Percentiles rank a stretch among this genome's conserved stretches.
phyloP scores from a whole-genome alignment of 176 grass and related monocot genomes.

The Bolboschoenus planiculmis region DNA sequence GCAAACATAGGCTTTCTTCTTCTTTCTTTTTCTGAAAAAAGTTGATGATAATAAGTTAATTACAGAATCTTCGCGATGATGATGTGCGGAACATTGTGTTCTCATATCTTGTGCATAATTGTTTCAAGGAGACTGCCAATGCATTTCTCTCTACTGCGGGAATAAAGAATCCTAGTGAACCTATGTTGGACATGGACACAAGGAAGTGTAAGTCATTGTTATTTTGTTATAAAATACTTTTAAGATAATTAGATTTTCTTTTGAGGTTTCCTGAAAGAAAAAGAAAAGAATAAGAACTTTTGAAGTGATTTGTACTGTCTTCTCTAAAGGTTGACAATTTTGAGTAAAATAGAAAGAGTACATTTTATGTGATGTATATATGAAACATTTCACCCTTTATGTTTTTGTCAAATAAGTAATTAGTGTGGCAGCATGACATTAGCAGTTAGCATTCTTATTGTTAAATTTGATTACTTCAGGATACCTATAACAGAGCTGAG shows the following conservation, averaged over 20 bases:
- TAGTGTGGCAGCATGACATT: not conserved
- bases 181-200: slow-evolving; percentile 67
- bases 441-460: not conserved
- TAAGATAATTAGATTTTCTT: slow-evolving; percentile 6
- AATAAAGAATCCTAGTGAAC: slow-evolving; percentile 66
- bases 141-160: slow-evolving; percentile 63
- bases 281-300: not conserved
- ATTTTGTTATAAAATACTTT: not conserved
- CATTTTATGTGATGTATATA: not conserved
- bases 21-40: slow-evolving; percentile 2
- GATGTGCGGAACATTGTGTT: slow-evolving; percentile 71
- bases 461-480: not conserved
- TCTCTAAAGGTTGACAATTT: not conserved
- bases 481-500: not conserved
- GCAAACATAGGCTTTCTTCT: slow-evolving; percentile 10
- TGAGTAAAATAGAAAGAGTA: not conserved
- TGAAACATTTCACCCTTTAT: not conserved
- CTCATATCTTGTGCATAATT: slow-evolving; percentile 97
- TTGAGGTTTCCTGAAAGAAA: not conserved
- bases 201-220: slow-evolving; percentile 62
- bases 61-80: slow-evolving; percentile 56
- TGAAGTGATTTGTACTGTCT: not conserved
- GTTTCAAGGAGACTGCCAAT: slow-evolving; percentile 94
- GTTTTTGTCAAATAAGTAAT: not conserved
- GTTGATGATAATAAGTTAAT: slow-evolving; percentile 21